A percentile compares a stretch with the other conserved stretches of the same genome.
These are phyloP conservation scores for Trichoderma orchidacearum DNA, from an alignment of 495 filamentous ascomycete species.

Conservation along the genomic window DNA sequence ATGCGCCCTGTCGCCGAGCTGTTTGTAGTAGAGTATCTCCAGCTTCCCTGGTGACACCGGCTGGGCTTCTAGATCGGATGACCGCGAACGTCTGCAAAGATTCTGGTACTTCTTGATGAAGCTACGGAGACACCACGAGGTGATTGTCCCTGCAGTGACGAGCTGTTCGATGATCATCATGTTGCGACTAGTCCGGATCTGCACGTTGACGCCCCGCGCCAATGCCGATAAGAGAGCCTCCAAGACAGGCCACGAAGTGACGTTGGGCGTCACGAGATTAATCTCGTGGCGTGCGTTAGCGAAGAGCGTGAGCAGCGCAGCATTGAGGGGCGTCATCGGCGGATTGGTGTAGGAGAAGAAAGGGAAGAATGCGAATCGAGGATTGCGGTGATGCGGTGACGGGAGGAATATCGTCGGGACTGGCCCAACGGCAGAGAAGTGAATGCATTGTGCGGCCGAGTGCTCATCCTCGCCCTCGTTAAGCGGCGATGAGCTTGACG, in stretches of 20 bases:
- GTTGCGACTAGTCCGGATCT: conserved; percentile 45
- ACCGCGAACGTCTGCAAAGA: conserved; percentile 5
- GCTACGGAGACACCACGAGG: conserved; percentile 38
- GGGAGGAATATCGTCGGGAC: conserved; percentile 47
- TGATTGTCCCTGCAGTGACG: conserved; percentile 53
- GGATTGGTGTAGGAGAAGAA: conserved; percentile 26
- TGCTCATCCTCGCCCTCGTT: background rate
- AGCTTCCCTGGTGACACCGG: conserved; percentile 20
- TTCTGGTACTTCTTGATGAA: conserved; percentile 32
- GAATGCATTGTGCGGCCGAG: conserved; percentile 4
- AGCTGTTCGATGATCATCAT: conserved; percentile 68
- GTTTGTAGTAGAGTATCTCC: conserved; percentile 34
- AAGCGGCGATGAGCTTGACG: background rate
- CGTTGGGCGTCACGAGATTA: conserved; percentile 58
- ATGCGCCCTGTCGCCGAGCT: conserved; percentile 5
- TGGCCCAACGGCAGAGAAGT: conserved; percentile 7
- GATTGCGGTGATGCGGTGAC: conserved; percentile 53
- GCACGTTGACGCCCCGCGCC: conserved; percentile 45
- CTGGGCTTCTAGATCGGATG: conserved; percentile 18
- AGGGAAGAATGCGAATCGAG: conserved; percentile 31
- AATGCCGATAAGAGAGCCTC: conserved; percentile 37
- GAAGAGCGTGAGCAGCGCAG: conserved; percentile 41
- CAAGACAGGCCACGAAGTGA: conserved; percentile 46
- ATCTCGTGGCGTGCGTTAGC: conserved; percentile 35
- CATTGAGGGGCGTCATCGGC: conserved; percentile 54